Percentiles rank a stretch among this genome's conserved stretches.
These are phyloP conservation scores for Boletales sp. DNA, from an alignment of 768 basidiomycete genomes.

Conservation along the genomic window DNA sequence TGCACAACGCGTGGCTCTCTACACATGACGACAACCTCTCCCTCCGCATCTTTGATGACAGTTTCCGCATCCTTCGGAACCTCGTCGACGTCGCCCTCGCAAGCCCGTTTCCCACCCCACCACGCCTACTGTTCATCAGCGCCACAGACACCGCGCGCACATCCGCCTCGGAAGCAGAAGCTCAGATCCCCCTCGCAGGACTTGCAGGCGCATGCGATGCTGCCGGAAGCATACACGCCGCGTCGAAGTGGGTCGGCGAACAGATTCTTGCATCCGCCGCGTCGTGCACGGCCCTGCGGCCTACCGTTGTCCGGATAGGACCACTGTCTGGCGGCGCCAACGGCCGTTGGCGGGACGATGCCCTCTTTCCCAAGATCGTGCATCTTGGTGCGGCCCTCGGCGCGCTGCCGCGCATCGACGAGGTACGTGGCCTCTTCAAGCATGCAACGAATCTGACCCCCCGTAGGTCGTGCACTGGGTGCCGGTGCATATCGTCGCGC, in stretches of 20 bases:
- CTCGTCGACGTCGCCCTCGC: slow-evolving; percentile 36
- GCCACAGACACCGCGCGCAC: slow-evolving; percentile 3
- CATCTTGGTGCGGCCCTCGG: slow-evolving; percentile 14
- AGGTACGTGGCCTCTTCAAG: slow-evolving; percentile 12
- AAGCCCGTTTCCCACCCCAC: slow-evolving; percentile 23
- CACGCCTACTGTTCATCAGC: slow-evolving; percentile 35
- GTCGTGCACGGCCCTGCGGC: slow-evolving; percentile 17
- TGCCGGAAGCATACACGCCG: slow-evolving; percentile 7
- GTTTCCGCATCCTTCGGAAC: too few relatives aligned
- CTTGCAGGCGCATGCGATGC: slow-evolving; percentile 8
- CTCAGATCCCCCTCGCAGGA: not conserved
- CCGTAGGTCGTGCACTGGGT: slow-evolving; percentile 14
- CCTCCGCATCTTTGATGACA: too few relatives aligned
- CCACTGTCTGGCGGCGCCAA: slow-evolving; percentile 36
- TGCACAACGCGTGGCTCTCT: too few relatives aligned
- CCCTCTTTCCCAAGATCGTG: slow-evolving; percentile 37
- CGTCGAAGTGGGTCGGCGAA: slow-evolving; percentile 24
- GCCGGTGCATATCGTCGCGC: slow-evolving; percentile 10
- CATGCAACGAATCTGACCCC: too few relatives aligned
- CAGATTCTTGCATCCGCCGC: slow-evolving; percentile 20
- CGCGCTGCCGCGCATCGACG: slow-evolving; percentile 16
- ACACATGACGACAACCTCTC: too few relatives aligned
- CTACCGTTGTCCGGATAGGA: slow-evolving; percentile 34
- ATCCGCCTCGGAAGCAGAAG: too few relatives aligned
- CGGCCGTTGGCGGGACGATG: slow-evolving; percentile 37